phyloP scores from a whole-genome alignment of 352 stramenopile species.

The Globisporangium echinulatum region DNA sequence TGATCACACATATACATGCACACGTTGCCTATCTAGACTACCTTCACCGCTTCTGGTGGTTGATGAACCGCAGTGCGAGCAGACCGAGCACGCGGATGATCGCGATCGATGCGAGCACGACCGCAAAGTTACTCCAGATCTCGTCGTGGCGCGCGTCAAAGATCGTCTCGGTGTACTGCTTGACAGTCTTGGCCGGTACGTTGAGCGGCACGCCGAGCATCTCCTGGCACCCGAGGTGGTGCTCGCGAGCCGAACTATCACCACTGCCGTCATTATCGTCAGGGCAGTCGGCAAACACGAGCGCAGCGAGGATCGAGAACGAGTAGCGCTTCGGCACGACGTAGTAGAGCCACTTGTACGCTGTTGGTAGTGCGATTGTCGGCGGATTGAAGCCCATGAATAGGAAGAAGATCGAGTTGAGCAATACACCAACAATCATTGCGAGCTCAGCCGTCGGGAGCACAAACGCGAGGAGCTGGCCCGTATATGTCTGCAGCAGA shows the following conservation, averaged over 20 bases:
- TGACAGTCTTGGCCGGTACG: constrained; percentile 12
- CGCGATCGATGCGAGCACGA: constrained; percentile 31
- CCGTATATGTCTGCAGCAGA: constrained; percentile 42
- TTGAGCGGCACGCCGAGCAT: constrained; percentile 8
- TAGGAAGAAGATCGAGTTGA: constrained; percentile 32
- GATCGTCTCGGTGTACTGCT: constrained; percentile 34
- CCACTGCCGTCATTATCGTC: constrained; percentile 10
- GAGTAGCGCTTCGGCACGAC: constrained; percentile 40
- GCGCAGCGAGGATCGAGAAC: constrained; percentile 31
- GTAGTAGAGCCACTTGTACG: constrained; percentile 57
- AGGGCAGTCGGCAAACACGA: constrained; percentile 35
- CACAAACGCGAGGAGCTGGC: constrained; percentile 34
- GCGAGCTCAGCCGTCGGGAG: constrained; percentile 34
- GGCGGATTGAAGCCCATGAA: constrained; percentile 42
- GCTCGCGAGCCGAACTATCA: neutral
- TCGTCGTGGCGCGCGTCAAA: constrained; percentile 36
- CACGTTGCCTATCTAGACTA: neutral
- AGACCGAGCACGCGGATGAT: constrained; percentile 37
- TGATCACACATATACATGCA: too few relatives aligned
- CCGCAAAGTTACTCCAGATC: constrained; percentile 26
- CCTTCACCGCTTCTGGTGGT: constrained; percentile 36
- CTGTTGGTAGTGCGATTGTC: constrained; percentile 22
- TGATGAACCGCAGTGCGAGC: constrained; percentile 43
- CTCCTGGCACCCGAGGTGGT: constrained; percentile 18
- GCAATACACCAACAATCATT: constrained; percentile 29